Conservation (phyloP, 2,329 filamentous ascomycete genomes). For the Cordyceps javanica region DNA sequence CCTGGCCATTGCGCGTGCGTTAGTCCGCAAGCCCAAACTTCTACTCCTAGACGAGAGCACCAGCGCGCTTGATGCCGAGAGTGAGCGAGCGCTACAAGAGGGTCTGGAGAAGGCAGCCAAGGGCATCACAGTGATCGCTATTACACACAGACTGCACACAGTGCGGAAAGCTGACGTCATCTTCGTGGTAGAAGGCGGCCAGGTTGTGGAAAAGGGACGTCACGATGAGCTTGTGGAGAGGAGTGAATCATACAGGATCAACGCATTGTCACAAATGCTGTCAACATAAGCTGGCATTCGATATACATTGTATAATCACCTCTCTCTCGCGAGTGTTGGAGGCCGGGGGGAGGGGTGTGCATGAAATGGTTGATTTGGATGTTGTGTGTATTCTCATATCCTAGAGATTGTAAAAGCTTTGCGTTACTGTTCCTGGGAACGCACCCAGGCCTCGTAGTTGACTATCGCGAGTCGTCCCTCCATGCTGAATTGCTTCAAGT, state of each 20-base stretch:
- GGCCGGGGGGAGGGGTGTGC: no score
- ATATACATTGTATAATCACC: slow-evolving; percentile 11
- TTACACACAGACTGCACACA: slow-evolving; percentile 52
- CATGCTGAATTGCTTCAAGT: no score
- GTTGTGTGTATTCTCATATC: no score
- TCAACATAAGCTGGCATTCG: neutral
- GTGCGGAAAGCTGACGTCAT: slow-evolving; percentile 53
- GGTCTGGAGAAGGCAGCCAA: slow-evolving; percentile 53
- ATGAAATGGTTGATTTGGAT: no score
- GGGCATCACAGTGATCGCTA: slow-evolving; percentile 51
- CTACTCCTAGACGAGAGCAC: slow-evolving; percentile 80
- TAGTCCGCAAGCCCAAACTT: slow-evolving; percentile 65
- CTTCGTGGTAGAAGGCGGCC: slow-evolving; percentile 49
- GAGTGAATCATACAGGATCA: slow-evolving; percentile 46
- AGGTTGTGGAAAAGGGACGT: slow-evolving; percentile 44
- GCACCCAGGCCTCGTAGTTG: no score
- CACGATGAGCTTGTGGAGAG: slow-evolving; percentile 49
- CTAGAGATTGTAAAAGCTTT: no score
- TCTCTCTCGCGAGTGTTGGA: no score
- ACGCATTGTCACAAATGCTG: slow-evolving; percentile 46
- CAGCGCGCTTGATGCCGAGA: slow-evolving; percentile 67
- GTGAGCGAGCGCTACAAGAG: slow-evolving; percentile 59
- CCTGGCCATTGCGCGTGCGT: slow-evolving; percentile 69
- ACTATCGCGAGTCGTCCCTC: no score
- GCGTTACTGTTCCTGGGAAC: no score